Evolutionary conservation across 225 moss, liverwort and hornwort genomes (phyloP).

Genomic region (Antitrichia curtipendula): DNA sequence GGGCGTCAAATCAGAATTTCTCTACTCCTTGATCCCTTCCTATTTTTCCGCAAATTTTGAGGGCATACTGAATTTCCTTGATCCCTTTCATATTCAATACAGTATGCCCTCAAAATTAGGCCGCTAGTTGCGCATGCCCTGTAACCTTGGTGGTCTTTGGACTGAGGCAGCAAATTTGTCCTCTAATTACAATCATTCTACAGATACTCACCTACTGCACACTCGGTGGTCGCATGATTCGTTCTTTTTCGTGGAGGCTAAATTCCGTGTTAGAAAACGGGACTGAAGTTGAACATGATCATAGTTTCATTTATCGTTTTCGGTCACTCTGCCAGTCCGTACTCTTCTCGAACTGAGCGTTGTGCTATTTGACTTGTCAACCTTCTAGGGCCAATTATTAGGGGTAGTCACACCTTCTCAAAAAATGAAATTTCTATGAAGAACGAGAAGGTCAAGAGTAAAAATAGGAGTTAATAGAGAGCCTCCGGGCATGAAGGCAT

Average conservation of each 20-base stretch:
- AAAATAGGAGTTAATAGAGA: too few relatives aligned
- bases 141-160: not conserved
- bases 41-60: not conserved
- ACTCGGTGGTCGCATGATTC: not conserved
- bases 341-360: not conserved
- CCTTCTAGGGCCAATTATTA: too few relatives aligned
- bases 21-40: not conserved
- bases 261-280: not conserved
- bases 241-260: not conserved
- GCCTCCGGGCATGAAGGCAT: too few relatives aligned
- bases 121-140: not conserved
- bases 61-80: too few relatives aligned
- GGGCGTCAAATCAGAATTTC: not conserved
- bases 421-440: too few relatives aligned
- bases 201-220: not conserved
- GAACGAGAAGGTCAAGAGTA: too few relatives aligned
- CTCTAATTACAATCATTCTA: not conserved
- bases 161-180: too few relatives aligned
- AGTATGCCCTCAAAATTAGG: not conserved
- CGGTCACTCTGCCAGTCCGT: not conserved
- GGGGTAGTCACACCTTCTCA: too few relatives aligned
- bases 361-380: not conserved
- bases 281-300: not conserved
- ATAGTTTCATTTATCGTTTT: not conserved
- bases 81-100: not conserved